Evolutionary conservation across 345 rosid species (phyloP), one percentile per base, ranked within the genome.

Genomic region (Eucalyptus erythrocorys): DNA sequence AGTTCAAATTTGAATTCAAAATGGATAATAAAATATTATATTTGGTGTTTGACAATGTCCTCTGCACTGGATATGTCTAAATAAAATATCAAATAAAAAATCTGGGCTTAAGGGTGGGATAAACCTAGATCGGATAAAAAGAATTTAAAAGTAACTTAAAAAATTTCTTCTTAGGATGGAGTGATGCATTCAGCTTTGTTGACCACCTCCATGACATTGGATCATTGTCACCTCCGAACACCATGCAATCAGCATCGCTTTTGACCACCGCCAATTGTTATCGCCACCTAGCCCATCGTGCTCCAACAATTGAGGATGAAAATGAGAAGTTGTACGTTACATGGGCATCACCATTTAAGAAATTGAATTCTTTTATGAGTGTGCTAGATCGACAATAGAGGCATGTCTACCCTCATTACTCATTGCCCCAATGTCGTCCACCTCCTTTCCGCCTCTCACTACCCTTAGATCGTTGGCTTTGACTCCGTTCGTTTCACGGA

Each of bases 221-320:
- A 55, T 4, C 30, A 55, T 55, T 3, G 0, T 55, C 61, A 55
- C 27, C 24, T 24, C 61, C 3, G 6, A 55, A 9, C 61, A 55
- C 6, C 30, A 55, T 10, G 0, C 61, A 55, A 55, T 55, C 6
- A 24, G 4, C 30, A 24, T 55, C 6, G 6, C 30, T 24, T 55
- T 26, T 55, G 13, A 55, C 30, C 30, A 55, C 30, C 3, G 1
- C 13, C 61, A 55, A 55, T 55, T 22, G 30, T 24, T 26, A 24
- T 24, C 6, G 0, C 13, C 61, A 55, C 0, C 30, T 26, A 55
- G 30, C 13, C 13, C 0, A 55, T 55, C 61, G 1, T 24, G 61
- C 30, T 55, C 13, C 3, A 55, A 55, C 6, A 24, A 55, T 4
- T 10, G 1, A 24, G 1, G 30, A 4, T 55, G 30, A 55, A 55